These are phyloP conservation scores for Citrus maxima DNA, from an alignment of 345 rosid species.

Conservation along the genomic window DNA sequence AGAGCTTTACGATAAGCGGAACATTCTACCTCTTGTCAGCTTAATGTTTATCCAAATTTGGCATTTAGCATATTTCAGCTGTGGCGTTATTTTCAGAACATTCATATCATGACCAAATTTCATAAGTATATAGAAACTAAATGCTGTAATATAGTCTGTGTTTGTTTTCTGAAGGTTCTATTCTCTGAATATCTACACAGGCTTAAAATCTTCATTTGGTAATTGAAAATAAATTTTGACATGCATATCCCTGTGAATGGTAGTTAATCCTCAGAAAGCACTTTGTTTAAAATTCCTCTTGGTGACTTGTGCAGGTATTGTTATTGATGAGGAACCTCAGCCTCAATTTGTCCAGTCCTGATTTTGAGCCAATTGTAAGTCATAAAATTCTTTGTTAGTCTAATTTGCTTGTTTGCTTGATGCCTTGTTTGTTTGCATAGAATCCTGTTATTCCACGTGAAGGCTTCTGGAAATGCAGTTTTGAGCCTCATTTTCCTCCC, in stretches of 20 bases:
- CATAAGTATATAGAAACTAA: neutral
- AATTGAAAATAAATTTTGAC: neutral
- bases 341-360: slow-evolving; percentile 80
- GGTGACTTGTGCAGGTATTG: slow-evolving; percentile 60
- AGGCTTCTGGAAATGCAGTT: neutral
- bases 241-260: neutral
- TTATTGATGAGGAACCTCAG: slow-evolving; percentile 89
- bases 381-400: neutral
- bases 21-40: neutral
- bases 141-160: neutral
- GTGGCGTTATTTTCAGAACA: neutral
- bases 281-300: neutral
- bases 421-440: neutral
- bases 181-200: neutral
- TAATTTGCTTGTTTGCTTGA: neutral
- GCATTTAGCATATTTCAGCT: neutral
- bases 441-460: neutral
- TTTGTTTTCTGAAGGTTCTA: neutral
- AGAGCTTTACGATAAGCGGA: neutral
- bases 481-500: neutral
- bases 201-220: neutral
- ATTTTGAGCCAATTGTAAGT: slow-evolving; percentile 84
- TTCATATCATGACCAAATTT: neutral
- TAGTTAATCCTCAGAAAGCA: neutral
- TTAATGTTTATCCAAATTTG: neutral